A percentile compares a stretch with the other conserved stretches of the same genome.
Evolutionary conservation across 306 rosid genomes (phyloP).

Genomic region (Dryas drummondii): DNA sequence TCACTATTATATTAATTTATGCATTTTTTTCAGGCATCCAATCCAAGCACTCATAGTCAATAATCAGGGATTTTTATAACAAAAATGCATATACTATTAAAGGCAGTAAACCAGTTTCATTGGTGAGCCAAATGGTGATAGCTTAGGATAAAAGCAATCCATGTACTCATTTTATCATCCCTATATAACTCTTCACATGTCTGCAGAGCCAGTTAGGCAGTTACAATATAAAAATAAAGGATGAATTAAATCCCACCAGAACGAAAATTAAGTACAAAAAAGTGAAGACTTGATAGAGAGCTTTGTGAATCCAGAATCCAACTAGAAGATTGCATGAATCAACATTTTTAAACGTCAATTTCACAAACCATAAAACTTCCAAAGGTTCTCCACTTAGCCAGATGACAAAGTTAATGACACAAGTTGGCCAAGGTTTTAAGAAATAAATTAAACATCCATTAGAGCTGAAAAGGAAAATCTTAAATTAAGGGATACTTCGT

Average conservation of each 20-base stretch:
- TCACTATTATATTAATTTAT: too few species aligned
- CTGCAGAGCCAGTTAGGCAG: neutral
- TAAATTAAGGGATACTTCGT: neutral
- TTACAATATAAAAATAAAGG: constrained; percentile 1
- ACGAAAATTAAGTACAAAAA: neutral
- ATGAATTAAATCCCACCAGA: neutral
- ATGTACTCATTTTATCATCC: constrained; percentile 1
- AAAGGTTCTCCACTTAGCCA: constrained; percentile 9
- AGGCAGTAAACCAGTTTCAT: constrained; percentile 10
- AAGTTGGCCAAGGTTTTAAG: neutral
- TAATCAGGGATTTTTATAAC: neutral
- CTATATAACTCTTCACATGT: constrained; percentile 7
- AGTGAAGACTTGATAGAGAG: neutral
- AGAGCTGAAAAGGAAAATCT: neutral
- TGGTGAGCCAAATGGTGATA: constrained; percentile 2
- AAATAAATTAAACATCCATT: neutral
- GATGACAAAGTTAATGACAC: neutral
- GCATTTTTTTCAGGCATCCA: neutral
- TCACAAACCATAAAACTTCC: neutral
- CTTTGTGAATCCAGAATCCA: neutral
- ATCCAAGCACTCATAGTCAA: neutral
- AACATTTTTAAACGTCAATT: neutral
- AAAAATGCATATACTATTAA: neutral
- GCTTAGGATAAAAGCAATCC: constrained; percentile 4
- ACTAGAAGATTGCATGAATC: neutral